Evolutionary conservation across 2,329 filamentous ascomycete species (phyloP).

Genomic region (Alternaria arbusti): DNA sequence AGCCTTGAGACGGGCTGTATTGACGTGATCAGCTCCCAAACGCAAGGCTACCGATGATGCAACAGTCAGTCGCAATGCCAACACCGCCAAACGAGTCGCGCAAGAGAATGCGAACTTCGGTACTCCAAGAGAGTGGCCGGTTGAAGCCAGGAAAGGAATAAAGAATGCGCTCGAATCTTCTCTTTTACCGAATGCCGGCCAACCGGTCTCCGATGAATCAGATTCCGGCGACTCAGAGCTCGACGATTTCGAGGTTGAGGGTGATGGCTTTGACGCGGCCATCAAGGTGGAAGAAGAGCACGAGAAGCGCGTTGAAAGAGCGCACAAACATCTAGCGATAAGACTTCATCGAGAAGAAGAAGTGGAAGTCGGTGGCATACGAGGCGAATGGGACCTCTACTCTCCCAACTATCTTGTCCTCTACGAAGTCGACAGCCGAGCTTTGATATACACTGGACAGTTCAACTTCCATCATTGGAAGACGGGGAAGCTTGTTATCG

Average conservation of each 20-base stretch:
- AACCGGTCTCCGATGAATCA: background rate
- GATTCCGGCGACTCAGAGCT: background rate
- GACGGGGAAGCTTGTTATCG: background rate
- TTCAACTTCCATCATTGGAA: background rate
- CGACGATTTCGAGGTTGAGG: background rate
- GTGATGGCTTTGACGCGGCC: background rate
- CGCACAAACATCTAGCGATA: background rate
- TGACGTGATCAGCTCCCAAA: background rate
- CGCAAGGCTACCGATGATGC: background rate
- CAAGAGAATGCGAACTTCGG: background rate
- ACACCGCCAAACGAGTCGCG: background rate
- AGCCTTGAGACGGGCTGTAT: too few relatives aligned
- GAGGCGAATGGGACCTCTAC: background rate
- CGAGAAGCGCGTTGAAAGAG: background rate
- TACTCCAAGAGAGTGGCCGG: background rate
- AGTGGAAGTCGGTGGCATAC: background rate
- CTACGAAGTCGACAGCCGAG: background rate
- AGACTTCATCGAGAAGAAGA: background rate
- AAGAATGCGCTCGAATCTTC: background rate
- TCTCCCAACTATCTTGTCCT: background rate
- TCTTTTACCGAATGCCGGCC: background rate
- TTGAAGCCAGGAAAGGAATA: background rate
- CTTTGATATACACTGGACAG: background rate
- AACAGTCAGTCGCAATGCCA: background rate
- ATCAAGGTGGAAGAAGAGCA: background rate